These are phyloP conservation scores for Solanum sejunctum DNA, from an alignment of 257 asterid genomes.

Conservation along the genomic window DNA sequence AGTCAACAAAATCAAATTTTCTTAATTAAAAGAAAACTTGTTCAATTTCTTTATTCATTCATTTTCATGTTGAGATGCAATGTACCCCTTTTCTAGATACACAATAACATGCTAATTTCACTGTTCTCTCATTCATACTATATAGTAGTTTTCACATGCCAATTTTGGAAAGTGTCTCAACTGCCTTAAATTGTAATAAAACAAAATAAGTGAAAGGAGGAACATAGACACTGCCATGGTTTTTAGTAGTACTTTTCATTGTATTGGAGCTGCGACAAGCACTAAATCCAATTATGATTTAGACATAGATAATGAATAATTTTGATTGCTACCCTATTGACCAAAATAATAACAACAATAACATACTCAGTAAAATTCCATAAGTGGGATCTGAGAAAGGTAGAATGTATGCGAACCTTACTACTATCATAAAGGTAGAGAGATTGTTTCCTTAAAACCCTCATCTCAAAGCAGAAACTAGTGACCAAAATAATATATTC, in stretches of 20 bases:
- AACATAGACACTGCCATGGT: background rate
- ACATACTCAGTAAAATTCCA: too few species aligned
- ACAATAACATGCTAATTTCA: background rate
- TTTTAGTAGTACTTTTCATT: too few species aligned
- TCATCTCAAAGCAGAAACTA: too few species aligned
- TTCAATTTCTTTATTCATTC: background rate
- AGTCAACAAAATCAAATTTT: background rate
- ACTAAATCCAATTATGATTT: background rate
- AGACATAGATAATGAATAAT: background rate
- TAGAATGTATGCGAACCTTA: too few species aligned
- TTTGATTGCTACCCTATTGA: background rate
- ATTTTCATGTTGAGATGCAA: background rate
- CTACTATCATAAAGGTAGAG: too few species aligned
- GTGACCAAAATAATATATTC: too few species aligned
- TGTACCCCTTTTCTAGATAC: background rate
- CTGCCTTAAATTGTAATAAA: background rate
- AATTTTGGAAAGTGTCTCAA: background rate
- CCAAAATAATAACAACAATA: background rate
- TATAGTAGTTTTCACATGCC: background rate
- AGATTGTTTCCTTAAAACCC: too few species aligned
- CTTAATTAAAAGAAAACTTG: background rate
- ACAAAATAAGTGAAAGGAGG: background rate
- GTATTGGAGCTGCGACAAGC: background rate
- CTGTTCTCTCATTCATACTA: background rate
- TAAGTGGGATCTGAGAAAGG: too few species aligned